phyloP scores from a whole-genome alignment of 192 early-diverging fungal genomes.

The Backusella tuberculispora region DNA sequence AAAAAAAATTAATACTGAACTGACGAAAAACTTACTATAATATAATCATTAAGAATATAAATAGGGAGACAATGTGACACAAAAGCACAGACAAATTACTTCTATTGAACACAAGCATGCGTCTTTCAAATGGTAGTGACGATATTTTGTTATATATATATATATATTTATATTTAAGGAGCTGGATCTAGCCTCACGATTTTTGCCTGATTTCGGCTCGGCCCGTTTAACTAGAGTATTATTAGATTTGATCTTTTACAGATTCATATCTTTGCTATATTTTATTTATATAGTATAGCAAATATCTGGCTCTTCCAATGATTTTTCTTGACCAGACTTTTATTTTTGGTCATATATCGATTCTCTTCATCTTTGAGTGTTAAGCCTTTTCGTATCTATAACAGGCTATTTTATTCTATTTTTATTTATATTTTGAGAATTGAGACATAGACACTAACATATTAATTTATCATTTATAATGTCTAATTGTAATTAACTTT shows the following conservation, averaged over 20 bases:
- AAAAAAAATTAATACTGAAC: constrained; percentile 7
- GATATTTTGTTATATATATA: background rate
- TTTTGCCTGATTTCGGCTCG: constrained; percentile 1
- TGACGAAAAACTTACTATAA: constrained; percentile 8
- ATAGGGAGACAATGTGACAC: constrained; percentile 5
- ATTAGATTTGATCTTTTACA: background rate
- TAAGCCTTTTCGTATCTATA: no score
- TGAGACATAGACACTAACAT: no score
- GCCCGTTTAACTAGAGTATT: background rate
- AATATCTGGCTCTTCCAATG: no score
- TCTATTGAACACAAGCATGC: constrained; percentile 18
- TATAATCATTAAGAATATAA: background rate
- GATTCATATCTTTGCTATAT: background rate
- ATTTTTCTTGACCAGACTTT: no score
- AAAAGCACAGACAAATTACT: constrained; percentile 27
- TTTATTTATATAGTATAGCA: background rate
- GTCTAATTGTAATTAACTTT: no score
- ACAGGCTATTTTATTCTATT: no score
- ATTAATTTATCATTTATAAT: no score
- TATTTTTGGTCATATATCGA: no score
- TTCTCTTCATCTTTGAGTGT: no score
- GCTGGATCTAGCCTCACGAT: background rate
- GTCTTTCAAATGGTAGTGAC: constrained; percentile 23
- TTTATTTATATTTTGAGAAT: no score
- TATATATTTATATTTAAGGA: background rate